These are phyloP conservation scores for Alternaria sp. DNA, from an alignment of 2,329 filamentous ascomycete genomes.

Conservation along the genomic window DNA sequence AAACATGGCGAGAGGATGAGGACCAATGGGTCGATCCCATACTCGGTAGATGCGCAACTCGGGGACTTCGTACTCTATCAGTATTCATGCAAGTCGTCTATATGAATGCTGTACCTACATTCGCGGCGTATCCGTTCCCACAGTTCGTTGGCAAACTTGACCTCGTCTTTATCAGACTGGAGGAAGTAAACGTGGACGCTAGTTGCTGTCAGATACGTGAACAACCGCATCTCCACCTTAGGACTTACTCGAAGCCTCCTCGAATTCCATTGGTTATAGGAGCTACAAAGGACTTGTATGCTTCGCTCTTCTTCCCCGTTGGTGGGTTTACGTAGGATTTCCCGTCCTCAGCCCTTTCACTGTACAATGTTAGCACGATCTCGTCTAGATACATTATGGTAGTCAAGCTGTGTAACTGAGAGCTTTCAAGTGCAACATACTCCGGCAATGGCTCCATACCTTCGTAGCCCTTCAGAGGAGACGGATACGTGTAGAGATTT, in stretches of 20 bases:
- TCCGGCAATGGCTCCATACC: conserved; percentile 62
- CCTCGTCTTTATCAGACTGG: conserved; percentile 65
- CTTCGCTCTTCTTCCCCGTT: conserved; percentile 65
- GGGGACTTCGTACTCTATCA: conserved; percentile 63
- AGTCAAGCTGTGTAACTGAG: too few species aligned
- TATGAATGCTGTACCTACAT: conserved; percentile 60
- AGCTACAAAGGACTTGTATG: conserved; percentile 72
- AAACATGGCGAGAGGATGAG: conserved; percentile 87
- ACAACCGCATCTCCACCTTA: background rate
- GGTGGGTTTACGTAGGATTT: conserved; percentile 77
- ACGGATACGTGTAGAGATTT: conserved; percentile 58
- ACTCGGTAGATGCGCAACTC: conserved; percentile 82
- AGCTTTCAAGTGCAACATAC: conserved; percentile 18
- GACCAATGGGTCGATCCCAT: conserved; percentile 79
- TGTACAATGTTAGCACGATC: conserved; percentile 29
- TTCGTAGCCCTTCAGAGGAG: conserved; percentile 65
- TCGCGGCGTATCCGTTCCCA: conserved; percentile 81
- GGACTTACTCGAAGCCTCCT: conserved; percentile 73
- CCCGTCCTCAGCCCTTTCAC: conserved; percentile 71
- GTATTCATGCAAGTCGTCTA: too few species aligned
- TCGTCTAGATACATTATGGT: too few species aligned
- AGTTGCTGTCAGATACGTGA: background rate
- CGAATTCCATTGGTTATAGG: conserved; percentile 70
- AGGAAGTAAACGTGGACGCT: conserved; percentile 82
- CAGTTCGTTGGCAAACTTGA: conserved; percentile 71